Base-by-base conservation (phyloP, 768 basidiomycete genomes). In the Amanita exitialis region DNA sequence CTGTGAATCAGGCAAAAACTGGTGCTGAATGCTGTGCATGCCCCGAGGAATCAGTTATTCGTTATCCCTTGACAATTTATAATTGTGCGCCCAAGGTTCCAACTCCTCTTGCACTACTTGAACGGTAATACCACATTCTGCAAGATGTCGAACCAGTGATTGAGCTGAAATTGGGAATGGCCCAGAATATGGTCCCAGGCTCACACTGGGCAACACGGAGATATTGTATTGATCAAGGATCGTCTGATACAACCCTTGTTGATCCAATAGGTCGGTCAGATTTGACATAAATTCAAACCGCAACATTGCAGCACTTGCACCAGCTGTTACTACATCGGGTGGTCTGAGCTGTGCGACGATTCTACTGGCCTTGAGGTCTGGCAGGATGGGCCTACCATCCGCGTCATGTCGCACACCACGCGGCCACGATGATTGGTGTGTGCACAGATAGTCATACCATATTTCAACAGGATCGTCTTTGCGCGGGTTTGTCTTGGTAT, bases 271-370 rank as follows among this genome's bases (percentile, higher is more conserved):
- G 49, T 68, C 66, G 13, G 65, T 69, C 8, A 67, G 69, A 38
- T 63, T 56, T 0, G 62, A 51, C 69, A 70, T 69, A 58, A 72
- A 73, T 56, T 65, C 70, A 18, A 65, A 63, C 48, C 71, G 38
- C 4, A 49, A 8, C 6, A 18, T 68, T 15, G 65, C 53, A 1
- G 69, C 23, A 6, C 21, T 27, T 9, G 27, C 15, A n/a, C 43
- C 61, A 43, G 66, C 67, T 28, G 57, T 62, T 0, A 60, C 56
- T 49, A 65, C 59, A 25, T 67, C 61, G 10, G 64, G 52, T 2
- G 74, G 74, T 35, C 74, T 68, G 23, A 76, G 70, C n/a, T 71
- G 72, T 6, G 74, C 75, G 15, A 76, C 69, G n/a, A 60, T 68
- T 28, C 74, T 69, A 58, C 72, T 74, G 1, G 74, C 74, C 47